These are phyloP conservation scores for Ustilago esculenta DNA, from an alignment of 1,284 basidiomycete species.

Conservation along the genomic window DNA sequence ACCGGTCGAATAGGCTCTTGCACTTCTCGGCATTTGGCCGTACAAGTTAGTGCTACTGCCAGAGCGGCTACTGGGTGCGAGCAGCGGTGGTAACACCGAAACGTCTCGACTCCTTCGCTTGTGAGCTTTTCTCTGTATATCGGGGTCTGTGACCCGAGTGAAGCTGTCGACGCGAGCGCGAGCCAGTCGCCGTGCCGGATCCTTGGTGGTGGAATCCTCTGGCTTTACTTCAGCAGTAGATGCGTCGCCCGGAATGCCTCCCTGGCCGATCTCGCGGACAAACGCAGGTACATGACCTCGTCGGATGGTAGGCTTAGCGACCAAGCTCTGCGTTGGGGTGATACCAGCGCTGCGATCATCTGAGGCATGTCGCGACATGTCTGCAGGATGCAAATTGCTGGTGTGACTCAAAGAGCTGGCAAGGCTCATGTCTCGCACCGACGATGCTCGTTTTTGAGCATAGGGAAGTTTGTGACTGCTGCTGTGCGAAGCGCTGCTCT, in stretches of 20 bases:
- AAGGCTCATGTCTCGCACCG: constrained; percentile 13
- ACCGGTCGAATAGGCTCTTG: constrained; percentile 41
- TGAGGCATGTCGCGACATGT: constrained; percentile 9
- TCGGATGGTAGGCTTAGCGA: constrained; percentile 52
- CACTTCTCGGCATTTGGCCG: constrained; percentile 30
- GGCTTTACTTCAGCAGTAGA: constrained; percentile 10
- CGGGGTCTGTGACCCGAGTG: constrained; percentile 32
- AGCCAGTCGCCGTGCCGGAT: constrained; percentile 16
- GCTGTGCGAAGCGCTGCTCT: constrained; percentile 27
- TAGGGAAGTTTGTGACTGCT: constrained; percentile 25
- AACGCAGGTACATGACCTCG: constrained; percentile 56
- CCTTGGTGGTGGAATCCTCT: constrained; percentile 2
- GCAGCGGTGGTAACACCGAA: constrained; percentile 53
- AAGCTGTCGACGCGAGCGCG: constrained; percentile 41
- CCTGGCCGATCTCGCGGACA: constrained; percentile 56
- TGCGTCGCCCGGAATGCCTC: constrained; percentile 54
- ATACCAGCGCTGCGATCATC: constrained; percentile 36
- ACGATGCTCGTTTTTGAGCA: constrained; percentile 35
- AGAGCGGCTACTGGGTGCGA: constrained; percentile 47
- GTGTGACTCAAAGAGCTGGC: constrained; percentile 17
- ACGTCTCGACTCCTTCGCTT: constrained; percentile 56
- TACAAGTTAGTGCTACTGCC: constrained; percentile 53
- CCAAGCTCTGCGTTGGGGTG: constrained; percentile 51
- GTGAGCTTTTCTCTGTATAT: constrained; percentile 36
- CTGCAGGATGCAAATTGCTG: constrained; percentile 7